A percentile compares a stretch with the other conserved stretches of the same genome.
These are phyloP conservation scores for Dicorynia guianensis DNA, from an alignment of 306 rosid species.

Conservation along the genomic window DNA sequence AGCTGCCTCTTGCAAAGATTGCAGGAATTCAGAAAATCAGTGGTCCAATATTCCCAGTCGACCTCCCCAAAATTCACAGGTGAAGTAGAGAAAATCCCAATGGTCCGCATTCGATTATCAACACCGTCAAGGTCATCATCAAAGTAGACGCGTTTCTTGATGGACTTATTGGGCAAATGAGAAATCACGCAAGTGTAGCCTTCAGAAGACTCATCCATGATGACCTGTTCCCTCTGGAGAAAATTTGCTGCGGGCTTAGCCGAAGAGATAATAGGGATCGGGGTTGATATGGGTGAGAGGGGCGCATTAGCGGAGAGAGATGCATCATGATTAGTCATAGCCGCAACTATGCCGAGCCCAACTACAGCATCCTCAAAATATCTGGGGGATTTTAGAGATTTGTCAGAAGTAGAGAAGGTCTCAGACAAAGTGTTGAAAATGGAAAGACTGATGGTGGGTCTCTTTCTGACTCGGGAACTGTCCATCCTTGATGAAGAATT, in stretches of 20 bases:
- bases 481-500: constrained; percentile 38
- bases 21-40: constrained; percentile 65
- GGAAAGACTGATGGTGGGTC: constrained; percentile 53
- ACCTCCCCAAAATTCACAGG: constrained; percentile 53
- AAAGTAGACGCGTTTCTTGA: constrained; percentile 51
- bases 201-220: constrained; percentile 52
- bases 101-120: constrained; percentile 37
- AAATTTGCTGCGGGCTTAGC: constrained; percentile 75
- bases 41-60: constrained; percentile 43
- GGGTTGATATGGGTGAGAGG: constrained; percentile 54
- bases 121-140: constrained; percentile 47
- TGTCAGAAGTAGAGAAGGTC: constrained; percentile 45
- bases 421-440: constrained; percentile 54
- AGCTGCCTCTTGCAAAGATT: constrained; percentile 69
- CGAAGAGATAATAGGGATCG: constrained; percentile 68
- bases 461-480: constrained; percentile 43
- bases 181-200: constrained; percentile 69
- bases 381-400: constrained; percentile 43
- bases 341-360: constrained; percentile 77
- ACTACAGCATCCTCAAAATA: constrained; percentile 66
- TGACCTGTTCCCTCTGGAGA: constrained; percentile 43
- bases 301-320: constrained; percentile 10
- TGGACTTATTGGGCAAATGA: constrained; percentile 47
- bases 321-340: constrained; percentile 58
- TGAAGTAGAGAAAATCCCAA: constrained; percentile 65